Evolutionary conservation across 805 yeast species (phyloP), one percentile per base, ranked within the genome.

Genomic region (Komagataella pastoris): DNA sequence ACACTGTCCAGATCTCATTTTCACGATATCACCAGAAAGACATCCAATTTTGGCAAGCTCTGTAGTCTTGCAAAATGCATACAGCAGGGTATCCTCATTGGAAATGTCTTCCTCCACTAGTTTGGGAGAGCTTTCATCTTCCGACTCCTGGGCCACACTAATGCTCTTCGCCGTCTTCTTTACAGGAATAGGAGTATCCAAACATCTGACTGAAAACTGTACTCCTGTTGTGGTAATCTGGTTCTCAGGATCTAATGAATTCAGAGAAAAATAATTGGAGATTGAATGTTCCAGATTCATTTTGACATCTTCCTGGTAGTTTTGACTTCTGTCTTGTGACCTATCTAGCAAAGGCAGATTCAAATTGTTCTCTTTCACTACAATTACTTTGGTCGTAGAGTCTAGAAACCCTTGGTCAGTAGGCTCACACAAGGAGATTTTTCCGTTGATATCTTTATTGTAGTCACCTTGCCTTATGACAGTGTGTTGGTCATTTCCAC

Each of bases 11-110:
- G 50, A 52, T 17, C 52, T 36, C 7, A 49, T 66, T 12, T 67
- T 64, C 3, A 80, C 81, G 49, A 75, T 63, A 59, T 85, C 93
- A 3, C 95, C 95, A 52, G 83, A 79, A 55, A 84, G 78, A 21
- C 78, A 70, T 0, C 88, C 85, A 24, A 85, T 66, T 19, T 70
- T 72, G 18, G 79, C 71, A 24, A 88, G 66, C 47, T 76, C 81
- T 8, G 65, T 61, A 1, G 80, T 68, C 47, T 74, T 71, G 10
- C 81, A 63, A 52, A 70, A 75, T 0, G 66, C 80, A 24, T 68
- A 60, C n/a, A 71, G 56, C 51, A 73, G 76, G 17, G 67, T 65
- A 55, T 80, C 85, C 36, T 73, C 81, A 12, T 54, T 54, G 7
- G 53, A 56, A 45, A 59, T 57, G 17, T 61, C 61, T 8, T 21